Evolutionary conservation across 306 rosid genomes (phyloP), one percentile per base, ranked within the genome.

Genomic region (Fragaria vesca): DNA sequence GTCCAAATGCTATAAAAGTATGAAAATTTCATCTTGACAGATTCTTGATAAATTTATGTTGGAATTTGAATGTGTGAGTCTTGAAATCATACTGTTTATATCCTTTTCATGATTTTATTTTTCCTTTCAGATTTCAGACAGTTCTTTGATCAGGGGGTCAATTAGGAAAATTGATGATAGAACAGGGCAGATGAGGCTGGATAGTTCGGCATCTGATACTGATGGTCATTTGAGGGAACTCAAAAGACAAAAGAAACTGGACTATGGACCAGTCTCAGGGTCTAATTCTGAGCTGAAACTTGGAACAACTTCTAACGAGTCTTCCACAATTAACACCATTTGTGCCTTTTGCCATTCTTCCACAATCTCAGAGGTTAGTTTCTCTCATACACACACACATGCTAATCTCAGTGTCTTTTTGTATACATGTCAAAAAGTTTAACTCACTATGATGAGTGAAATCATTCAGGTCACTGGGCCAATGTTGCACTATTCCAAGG

Each of bases 281-380:
- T 40, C 68, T 73, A 12, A 21, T 60, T 71, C 75, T 12, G 78
- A 65, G 66, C 77, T 61, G 69, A 81, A 43, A 78, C 65, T 68
- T 48, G 17, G 52, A 28, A 69, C 77, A 43, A 15, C 48, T 69
- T 62, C 76, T 42, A 77, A 71, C 72, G 84, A 55, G 21, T 80
- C 72, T 43, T 13, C 40, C 70, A 60, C 63, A 52, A 76, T 68
- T 77, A 73, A 77, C 76, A 79, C 71, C 51, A 78, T 70, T 47
- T 95, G 99, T 84, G 94, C 87, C 16, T 95, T 95, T 86, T 95
- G 99, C 84, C 97, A 93, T 81, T 89, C 97, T 65, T 88, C 83
- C 76, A 76, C 76, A 81, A 74, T 71, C 75, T 89, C 97, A 3
- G 90, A 88, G 96, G 99, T 93, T 83, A 66, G 45, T 66, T 78